Conservation (phyloP, 192 early-diverging fungal genomes). For the Mortierella antarctica region DNA sequence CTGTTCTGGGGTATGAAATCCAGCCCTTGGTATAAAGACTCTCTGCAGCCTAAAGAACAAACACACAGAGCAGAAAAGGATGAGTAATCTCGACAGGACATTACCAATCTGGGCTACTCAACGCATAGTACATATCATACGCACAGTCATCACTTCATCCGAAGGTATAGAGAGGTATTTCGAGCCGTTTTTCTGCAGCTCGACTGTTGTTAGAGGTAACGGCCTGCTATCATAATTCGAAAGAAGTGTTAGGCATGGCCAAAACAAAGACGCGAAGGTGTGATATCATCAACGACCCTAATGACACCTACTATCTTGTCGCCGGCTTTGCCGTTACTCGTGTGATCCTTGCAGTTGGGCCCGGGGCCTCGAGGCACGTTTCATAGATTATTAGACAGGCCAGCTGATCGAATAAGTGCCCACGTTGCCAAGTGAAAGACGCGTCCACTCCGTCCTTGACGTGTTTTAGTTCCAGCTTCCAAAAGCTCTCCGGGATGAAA, state of each 20-base stretch:
- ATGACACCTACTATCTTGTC: constrained; percentile 76
- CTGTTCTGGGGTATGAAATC: constrained; percentile 97
- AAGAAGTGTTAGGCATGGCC: not conserved
- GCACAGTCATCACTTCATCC: constrained; percentile 80
- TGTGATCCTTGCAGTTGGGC: constrained; percentile 64
- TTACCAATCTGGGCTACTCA: not conserved
- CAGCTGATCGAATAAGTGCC: constrained; percentile 80
- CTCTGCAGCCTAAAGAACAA: constrained; percentile 78
- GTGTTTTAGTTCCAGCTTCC: constrained; percentile 81
- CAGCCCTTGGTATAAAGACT: constrained; percentile 86
- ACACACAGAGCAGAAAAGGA: not conserved
- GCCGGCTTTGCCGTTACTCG: constrained; percentile 71
- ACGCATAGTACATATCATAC: constrained; percentile 14
- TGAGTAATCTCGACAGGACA: not conserved
- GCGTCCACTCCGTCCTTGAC: constrained; percentile 60
- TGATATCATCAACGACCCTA: too few species aligned
- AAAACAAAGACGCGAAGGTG: too few species aligned
- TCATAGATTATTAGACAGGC: constrained; percentile 79
- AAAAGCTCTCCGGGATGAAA: constrained; percentile 93
- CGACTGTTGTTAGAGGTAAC: constrained; percentile 92
- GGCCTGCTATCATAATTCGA: constrained; percentile 71
- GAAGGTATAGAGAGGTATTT: constrained; percentile 78
- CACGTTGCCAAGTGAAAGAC: constrained; percentile 81
- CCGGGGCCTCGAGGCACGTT: constrained; percentile 65
- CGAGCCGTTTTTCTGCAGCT: constrained; percentile 88